Evolutionary conservation across 1,139 yeast genomes (phyloP).

Genomic region (Yamadazyma aaseri): DNA sequence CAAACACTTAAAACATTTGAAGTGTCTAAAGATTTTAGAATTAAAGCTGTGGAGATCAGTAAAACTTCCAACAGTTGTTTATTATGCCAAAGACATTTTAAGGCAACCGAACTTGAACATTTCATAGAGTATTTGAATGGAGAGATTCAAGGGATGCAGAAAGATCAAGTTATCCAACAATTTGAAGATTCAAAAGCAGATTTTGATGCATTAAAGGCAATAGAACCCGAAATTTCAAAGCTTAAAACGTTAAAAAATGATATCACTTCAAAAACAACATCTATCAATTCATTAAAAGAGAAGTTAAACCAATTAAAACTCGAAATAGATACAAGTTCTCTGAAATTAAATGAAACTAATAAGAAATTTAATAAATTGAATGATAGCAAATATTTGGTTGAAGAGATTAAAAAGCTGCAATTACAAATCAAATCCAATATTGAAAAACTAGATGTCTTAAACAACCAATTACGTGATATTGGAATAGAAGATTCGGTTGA

Average conservation of each 20-base stretch:
- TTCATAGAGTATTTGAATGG: slow-evolving; percentile 35
- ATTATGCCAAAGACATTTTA: slow-evolving; percentile 64
- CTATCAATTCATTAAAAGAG: slow-evolving; percentile 4
- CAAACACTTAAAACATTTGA: slow-evolving; percentile 64
- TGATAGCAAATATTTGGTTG: slow-evolving; percentile 9
- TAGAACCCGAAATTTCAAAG: slow-evolving; percentile 28
- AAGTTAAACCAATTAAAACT: slow-evolving; percentile 5
- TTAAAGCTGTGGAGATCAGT: slow-evolving; percentile 63
- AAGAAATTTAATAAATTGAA: slow-evolving; percentile 13
- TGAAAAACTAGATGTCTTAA: slow-evolving; percentile 11
- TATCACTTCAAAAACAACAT: slow-evolving; percentile 4
- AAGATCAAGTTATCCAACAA: slow-evolving; percentile 35
- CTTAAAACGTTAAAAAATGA: slow-evolving; percentile 23
- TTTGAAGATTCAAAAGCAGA: slow-evolving; percentile 33
- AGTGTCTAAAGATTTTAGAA: slow-evolving; percentile 63
- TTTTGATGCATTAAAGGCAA: slow-evolving; percentile 24
- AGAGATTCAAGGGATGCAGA: slow-evolving; percentile 36
- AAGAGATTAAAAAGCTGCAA: slow-evolving; percentile 17
- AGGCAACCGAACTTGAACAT: slow-evolving; percentile 31
- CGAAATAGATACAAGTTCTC: slow-evolving; percentile 11
- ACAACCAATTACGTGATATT: slow-evolving; percentile 36
- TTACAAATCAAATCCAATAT: slow-evolving; percentile 12
- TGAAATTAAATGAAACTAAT: slow-evolving; percentile 11
- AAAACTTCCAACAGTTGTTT: slow-evolving; percentile 55
- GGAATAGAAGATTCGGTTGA: slow-evolving; percentile 40